These are phyloP conservation scores for Fulvia fulva DNA, from an alignment of 2,329 filamentous ascomycete genomes.

Conservation along the genomic window DNA sequence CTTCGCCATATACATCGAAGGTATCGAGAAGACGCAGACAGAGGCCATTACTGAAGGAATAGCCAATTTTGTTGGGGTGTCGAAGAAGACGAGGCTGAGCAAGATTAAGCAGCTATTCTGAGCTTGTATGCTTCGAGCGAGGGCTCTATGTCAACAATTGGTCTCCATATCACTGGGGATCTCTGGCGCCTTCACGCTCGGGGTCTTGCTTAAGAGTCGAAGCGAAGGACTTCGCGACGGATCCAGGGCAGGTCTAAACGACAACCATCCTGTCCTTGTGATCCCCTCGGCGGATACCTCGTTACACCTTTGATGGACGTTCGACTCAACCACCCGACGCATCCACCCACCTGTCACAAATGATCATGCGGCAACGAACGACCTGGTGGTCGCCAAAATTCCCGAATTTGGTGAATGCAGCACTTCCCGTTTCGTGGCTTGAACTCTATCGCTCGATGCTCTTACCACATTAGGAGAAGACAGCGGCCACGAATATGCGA, in stretches of 20 bases:
- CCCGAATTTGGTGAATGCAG: not conserved
- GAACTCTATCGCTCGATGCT: not conserved
- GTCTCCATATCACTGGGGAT: not conserved
- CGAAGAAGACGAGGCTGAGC: not conserved
- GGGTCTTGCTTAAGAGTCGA: too few relatives aligned
- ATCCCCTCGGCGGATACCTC: too few relatives aligned
- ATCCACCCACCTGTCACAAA: not conserved
- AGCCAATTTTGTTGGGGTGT: not conserved
- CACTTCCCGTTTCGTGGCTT: not conserved
- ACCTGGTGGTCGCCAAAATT: too few relatives aligned
- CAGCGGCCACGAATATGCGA: not conserved
- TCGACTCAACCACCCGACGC: too few relatives aligned
- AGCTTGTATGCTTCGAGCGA: not conserved
- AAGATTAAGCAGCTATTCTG: conserved; percentile 1
- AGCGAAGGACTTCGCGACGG: too few relatives aligned
- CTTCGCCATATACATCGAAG: not conserved
- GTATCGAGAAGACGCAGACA: not conserved
- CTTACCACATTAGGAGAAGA: not conserved
- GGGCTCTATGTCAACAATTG: not conserved
- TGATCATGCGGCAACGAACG: too few relatives aligned
- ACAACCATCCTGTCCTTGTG: too few relatives aligned
- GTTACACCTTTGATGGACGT: too few relatives aligned
- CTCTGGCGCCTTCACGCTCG: too few relatives aligned
- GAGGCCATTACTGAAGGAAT: not conserved
- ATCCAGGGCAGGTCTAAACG: too few relatives aligned